phyloP scores from a whole-genome alignment of 192 early-diverging fungal genomes.

The Coemansia sp. region DNA sequence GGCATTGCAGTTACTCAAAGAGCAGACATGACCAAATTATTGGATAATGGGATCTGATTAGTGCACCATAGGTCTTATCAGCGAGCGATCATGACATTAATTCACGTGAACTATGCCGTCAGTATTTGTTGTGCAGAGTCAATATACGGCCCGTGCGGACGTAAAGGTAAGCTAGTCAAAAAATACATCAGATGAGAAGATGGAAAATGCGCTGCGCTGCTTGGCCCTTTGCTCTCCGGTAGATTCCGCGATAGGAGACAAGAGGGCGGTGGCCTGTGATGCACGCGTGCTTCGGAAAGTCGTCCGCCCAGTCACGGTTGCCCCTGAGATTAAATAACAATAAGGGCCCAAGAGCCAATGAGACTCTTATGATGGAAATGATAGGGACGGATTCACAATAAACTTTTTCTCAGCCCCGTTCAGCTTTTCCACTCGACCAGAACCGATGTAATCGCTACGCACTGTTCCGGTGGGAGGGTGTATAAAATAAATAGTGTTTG shows the following conservation, averaged over 20 bases:
- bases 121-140: background rate
- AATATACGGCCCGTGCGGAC: background rate
- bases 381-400: slow-evolving; percentile 4
- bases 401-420: background rate
- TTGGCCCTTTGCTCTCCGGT: slow-evolving; percentile 6
- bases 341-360: background rate
- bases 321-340: background rate
- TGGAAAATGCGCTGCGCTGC: background rate
- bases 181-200: background rate
- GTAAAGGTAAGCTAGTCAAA: background rate
- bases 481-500: background rate
- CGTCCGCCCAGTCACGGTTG: background rate
- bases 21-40: background rate
- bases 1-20: background rate
- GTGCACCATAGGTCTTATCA: background rate
- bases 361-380: background rate
- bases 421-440: background rate
- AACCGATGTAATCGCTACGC: background rate
- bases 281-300: background rate
- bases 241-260: background rate
- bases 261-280: background rate
- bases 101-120: background rate
- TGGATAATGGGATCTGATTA: background rate
- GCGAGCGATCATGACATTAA: background rate
- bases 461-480: background rate